Percentiles rank a stretch among this genome's conserved stretches.
Conservation (phyloP, 192 early-diverging fungal species). For the Jimgerdemannia lactiflua region DNA sequence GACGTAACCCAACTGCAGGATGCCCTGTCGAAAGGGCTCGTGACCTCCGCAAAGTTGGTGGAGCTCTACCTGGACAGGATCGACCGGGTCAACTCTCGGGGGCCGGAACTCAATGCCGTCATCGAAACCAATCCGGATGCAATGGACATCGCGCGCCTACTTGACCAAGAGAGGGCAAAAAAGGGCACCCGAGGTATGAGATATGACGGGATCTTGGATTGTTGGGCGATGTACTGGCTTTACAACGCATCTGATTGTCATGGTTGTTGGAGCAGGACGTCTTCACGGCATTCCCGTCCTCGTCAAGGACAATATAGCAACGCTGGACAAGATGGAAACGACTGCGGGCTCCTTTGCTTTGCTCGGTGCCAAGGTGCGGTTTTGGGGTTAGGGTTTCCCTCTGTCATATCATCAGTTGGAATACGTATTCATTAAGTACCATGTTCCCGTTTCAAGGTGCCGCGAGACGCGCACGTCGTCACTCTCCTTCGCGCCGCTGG, state of each 20-base stretch:
- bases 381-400: not conserved
- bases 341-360: conserved; percentile 34
- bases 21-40: not conserved
- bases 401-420: conserved; percentile 21
- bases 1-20: not conserved
- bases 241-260: too few relatives aligned
- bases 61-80: not conserved
- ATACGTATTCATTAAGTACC: too few relatives aligned
- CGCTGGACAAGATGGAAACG: conserved; percentile 23
- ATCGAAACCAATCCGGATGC: conserved; percentile 34
- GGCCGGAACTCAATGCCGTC: conserved; percentile 10
- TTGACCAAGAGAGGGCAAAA: conserved; percentile 22
- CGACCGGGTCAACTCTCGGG: not conserved
- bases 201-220: too few relatives aligned
- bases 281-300: conserved; percentile 35
- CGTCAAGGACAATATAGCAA: conserved; percentile 39
- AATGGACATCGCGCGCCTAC: conserved; percentile 8
- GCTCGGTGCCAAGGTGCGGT: too few relatives aligned
- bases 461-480: conserved; percentile 29
- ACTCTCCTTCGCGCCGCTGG: conserved; percentile 24
- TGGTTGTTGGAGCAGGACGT: too few relatives aligned
- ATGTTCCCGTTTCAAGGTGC: too few relatives aligned
- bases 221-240: too few relatives aligned
- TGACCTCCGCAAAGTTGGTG: conserved; percentile 1
- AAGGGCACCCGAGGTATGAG: conserved; percentile 3